A percentile compares a stretch with the other conserved stretches of the same genome.
Conservation (phyloP, 306 rosid genomes). For the Mimosa bimucronata region DNA sequence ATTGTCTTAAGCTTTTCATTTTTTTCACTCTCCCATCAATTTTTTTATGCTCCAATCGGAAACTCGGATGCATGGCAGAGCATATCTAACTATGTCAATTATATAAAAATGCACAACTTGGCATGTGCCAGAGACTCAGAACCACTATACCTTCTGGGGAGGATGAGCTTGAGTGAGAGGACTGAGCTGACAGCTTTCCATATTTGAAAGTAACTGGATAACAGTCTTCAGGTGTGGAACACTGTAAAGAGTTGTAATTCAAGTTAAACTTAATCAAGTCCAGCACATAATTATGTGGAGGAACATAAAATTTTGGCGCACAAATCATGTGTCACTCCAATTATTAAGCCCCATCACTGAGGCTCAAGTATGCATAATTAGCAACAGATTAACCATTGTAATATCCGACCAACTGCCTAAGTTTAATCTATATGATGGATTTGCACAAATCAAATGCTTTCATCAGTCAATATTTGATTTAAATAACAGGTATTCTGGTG, state of each 20-base stretch:
- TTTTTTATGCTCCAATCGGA: not conserved
- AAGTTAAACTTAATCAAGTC: slow-evolving; percentile 28
- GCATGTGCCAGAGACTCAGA: slow-evolving; percentile 15
- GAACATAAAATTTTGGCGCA: not conserved
- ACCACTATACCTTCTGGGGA: slow-evolving; percentile 58
- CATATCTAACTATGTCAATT: not conserved
- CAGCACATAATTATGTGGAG: not conserved
- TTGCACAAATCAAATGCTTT: not conserved
- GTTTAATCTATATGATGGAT: not conserved
- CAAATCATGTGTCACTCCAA: not conserved
- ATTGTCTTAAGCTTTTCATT: not conserved
- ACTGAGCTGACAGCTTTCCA: slow-evolving; percentile 82
- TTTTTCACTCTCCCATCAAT: slow-evolving; percentile 19
- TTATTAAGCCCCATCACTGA: not conserved
- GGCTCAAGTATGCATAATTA: slow-evolving; percentile 29
- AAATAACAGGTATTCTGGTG: no score
- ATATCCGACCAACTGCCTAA: not conserved
- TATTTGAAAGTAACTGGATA: slow-evolving; percentile 74
- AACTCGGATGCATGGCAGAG: not conserved
- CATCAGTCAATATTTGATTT: not conserved
- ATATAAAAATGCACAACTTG: not conserved
- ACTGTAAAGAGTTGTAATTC: slow-evolving; percentile 48
- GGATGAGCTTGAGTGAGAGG: slow-evolving; percentile 51
- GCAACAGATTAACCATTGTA: not conserved
- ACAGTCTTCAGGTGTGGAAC: slow-evolving; percentile 78